phyloP scores from a whole-genome alignment of 2,329 filamentous ascomycete species.

The Penicillium sp. region DNA sequence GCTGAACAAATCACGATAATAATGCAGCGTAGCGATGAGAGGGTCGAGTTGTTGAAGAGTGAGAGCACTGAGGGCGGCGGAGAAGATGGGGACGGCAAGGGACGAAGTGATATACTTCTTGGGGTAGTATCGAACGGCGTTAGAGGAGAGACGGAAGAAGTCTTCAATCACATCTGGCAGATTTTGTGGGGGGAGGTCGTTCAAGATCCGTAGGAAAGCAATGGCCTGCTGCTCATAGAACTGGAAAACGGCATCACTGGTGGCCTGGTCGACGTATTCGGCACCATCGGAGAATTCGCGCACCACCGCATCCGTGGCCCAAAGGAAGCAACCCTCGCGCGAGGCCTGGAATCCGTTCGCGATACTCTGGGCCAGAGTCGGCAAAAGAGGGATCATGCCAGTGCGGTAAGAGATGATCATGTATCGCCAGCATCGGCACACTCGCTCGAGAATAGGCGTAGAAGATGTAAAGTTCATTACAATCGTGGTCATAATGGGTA shows the following conservation, averaged over 20 bases:
- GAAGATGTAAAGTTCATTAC: constrained; percentile 84
- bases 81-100: constrained; percentile 77
- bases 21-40: constrained; percentile 86
- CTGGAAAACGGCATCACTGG: constrained; percentile 80
- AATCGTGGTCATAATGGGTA: constrained; percentile 81
- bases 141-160: constrained; percentile 89
- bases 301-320: constrained; percentile 92
- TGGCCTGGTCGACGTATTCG: constrained; percentile 77
- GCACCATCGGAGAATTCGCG: constrained; percentile 91
- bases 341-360: constrained; percentile 80
- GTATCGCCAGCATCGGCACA: constrained; percentile 93
- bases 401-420: constrained; percentile 96
- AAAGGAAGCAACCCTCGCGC: constrained; percentile 94
- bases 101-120: constrained; percentile 75
- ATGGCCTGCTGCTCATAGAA: constrained; percentile 95
- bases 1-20: constrained; percentile 83
- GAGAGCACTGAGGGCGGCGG: constrained; percentile 81
- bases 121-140: constrained; percentile 90
- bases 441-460: constrained; percentile 83
- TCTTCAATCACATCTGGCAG: constrained; percentile 86
- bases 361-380: constrained; percentile 82
- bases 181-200: constrained; percentile 73
- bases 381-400: constrained; percentile 79
- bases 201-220: constrained; percentile 84
- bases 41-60: constrained; percentile 89